Percentiles rank a stretch among this genome's conserved stretches.
phyloP scores from a whole-genome alignment of 129 eudicot species.

The Pittosporum tobira region DNA sequence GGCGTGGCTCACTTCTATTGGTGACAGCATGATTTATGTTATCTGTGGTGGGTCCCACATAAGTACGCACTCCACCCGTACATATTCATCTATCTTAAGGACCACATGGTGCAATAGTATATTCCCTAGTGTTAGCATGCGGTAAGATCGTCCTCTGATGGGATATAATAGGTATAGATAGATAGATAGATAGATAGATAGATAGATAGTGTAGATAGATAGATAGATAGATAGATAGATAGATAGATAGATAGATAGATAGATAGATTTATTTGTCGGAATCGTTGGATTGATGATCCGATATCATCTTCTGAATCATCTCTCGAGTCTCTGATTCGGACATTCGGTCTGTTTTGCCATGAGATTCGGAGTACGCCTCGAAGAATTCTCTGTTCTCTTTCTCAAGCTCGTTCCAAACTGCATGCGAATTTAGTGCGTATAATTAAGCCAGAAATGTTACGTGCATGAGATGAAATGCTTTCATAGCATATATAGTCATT shows the following conservation, averaged over 20 bases:
- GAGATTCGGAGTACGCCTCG: conserved; percentile 41
- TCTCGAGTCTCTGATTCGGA: conserved; percentile 48
- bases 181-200: no score
- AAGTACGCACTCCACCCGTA: neutral
- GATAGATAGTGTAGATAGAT: conserved; percentile 10
- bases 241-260: neutral
- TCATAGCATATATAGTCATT: no score
- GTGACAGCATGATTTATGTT: neutral
- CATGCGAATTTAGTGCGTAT: neutral
- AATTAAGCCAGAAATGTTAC: no score
- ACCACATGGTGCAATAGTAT: neutral
- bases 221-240: neutral
- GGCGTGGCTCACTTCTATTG: conserved; percentile 1
- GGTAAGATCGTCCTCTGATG: conserved; percentile 1
- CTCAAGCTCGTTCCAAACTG: conserved; percentile 78
- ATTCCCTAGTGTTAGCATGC: conserved; percentile 3
- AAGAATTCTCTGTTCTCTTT: conserved; percentile 73
- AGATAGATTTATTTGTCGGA: conserved; percentile 25
- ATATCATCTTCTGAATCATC: conserved; percentile 59
- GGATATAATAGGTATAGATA: conserved; percentile 13
- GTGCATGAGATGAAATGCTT: no score
- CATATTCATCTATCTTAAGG: neutral
- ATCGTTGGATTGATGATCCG: conserved; percentile 27
- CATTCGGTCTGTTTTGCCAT: conserved; percentile 32
- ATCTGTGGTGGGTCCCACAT: neutral